Evolutionary conservation across 148 eudicot species (phyloP).

Genomic region (Pouteria glomerata): DNA sequence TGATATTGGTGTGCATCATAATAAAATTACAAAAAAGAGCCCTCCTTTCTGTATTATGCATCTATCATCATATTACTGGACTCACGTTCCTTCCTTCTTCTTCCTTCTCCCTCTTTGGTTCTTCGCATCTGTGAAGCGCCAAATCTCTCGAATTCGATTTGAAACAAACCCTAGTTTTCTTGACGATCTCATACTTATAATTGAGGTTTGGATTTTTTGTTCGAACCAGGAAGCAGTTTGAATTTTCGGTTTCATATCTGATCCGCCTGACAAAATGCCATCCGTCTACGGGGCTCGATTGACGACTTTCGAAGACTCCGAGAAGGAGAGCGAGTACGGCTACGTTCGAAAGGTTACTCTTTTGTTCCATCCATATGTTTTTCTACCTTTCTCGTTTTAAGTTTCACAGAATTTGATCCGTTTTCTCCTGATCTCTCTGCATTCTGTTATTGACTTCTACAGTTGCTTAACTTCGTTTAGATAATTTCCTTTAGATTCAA

Average conservation of each 20-base stretch:
- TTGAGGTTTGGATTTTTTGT: not conserved
- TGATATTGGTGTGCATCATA: too few species aligned
- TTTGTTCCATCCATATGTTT: not conserved
- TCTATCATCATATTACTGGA: too few species aligned
- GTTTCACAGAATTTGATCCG: not conserved
- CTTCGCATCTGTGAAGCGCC: not conserved
- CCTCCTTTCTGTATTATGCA: too few species aligned
- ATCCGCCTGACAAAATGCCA: conserved; percentile 55
- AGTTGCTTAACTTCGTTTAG: not conserved
- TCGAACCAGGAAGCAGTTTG: not conserved
- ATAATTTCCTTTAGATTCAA: too few species aligned
- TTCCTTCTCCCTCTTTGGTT: not conserved
- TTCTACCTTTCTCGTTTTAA: not conserved
- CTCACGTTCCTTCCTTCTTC: conserved; percentile 2
- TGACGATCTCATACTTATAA: not conserved
- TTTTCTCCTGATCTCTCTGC: not conserved
- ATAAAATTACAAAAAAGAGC: too few species aligned
- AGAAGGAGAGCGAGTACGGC: conserved; percentile 98
- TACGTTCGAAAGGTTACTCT: conserved; percentile 82
- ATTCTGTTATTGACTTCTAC: not conserved
- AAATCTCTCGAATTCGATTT: not conserved
- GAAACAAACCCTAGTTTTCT: not conserved
- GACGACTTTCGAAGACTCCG: conserved; percentile 95
- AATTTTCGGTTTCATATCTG: conserved; percentile 4
- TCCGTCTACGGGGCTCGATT: conserved; percentile 69